phyloP scores from a whole-genome alignment of 1,284 basidiomycete genomes.

The Trichosporon sp. region DNA sequence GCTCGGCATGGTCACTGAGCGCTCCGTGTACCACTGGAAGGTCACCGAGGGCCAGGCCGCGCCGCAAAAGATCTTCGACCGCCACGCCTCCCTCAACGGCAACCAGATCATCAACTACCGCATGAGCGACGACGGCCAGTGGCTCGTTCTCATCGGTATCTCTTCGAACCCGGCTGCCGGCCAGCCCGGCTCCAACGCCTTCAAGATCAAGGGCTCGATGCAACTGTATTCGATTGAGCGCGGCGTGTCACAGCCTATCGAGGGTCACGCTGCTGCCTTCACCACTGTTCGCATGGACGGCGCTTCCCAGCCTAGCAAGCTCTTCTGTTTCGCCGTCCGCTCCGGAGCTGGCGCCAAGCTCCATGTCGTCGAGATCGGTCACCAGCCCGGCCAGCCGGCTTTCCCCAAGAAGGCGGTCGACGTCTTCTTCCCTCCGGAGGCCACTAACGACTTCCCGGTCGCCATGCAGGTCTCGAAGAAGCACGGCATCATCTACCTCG shows the following conservation, averaged over 20 bases:
- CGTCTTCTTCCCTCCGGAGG: slow-evolving; percentile 98
- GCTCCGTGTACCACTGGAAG: slow-evolving; percentile 91
- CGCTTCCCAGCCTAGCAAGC: slow-evolving; percentile 72
- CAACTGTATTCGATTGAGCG: slow-evolving; percentile 75
- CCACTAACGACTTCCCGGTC: slow-evolving; percentile 98
- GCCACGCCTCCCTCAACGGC: slow-evolving; percentile 87
- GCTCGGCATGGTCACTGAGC: slow-evolving; percentile 93
- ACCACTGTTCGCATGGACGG: slow-evolving; percentile 87
- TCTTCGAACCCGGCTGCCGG: slow-evolving; percentile 76
- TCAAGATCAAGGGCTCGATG: slow-evolving; percentile 97
- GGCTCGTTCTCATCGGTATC: slow-evolving; percentile 95
- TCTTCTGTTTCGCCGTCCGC: slow-evolving; percentile 93
- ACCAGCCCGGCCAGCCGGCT: slow-evolving; percentile 86
- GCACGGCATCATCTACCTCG: slow-evolving; percentile 94
- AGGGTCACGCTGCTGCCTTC: slow-evolving; percentile 96
- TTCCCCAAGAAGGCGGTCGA: slow-evolving; percentile 98
- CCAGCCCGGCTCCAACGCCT: slow-evolving; percentile 70
- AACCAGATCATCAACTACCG: slow-evolving; percentile 99
- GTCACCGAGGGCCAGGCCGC: slow-evolving; percentile 49
- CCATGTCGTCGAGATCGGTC: slow-evolving; percentile 98
- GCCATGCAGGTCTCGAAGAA: slow-evolving; percentile 98
- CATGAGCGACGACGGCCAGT: slow-evolving; percentile 85
- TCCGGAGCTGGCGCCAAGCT: slow-evolving; percentile 97
- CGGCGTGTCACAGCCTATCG: slow-evolving; percentile 96
- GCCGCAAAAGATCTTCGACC: slow-evolving; percentile 69